Evolutionary conservation across 768 basidiomycete species (phyloP), one percentile per base, ranked within the genome.

Genomic region (Termitomyces sp.): DNA sequence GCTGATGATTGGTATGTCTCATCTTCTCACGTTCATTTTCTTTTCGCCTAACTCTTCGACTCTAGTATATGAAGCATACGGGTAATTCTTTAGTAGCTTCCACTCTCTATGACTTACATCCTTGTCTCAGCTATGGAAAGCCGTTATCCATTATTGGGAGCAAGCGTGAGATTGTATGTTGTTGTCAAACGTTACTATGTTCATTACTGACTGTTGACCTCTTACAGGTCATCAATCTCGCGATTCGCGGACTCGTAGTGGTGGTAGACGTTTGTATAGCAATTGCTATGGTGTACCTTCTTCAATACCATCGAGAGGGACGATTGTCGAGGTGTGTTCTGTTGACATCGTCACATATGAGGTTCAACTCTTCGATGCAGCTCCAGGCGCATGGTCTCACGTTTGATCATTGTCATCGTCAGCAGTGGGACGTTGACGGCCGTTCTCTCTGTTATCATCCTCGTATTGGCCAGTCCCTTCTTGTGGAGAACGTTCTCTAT

Each of bases 341-440:
- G n/a, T n/a, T n/a, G n/a, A n/a, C n/a, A n/a, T n/a, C n/a, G n/a
- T n/a, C n/a, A n/a, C n/a, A n/a, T n/a, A n/a, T n/a, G n/a, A n/a
- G n/a, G n/a, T n/a, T n/a, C n/a, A n/a, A n/a, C n/a, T n/a, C n/a
- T n/a, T n/a, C n/a, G n/a, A n/a, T n/a, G n/a, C n/a, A n/a, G n/a
- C n/a, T n/a, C n/a, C n/a, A n/a, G n/a, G 16, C 46, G 47, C 0
- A 50, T 50, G 48, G 16, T 49, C 13, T 50, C 35, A 3, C 56
- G 56, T 28, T 49, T 57, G 14, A 48, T 57, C 35, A 28, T 57
- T 28, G 36, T 57, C 10, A 32, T 18, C 30, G 48, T 50, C 14
- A 50, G 47, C 26, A 57, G 16, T 16, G 56, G 56, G 23, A 30
- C 56, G 20, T 40, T 57, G 5, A 57, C 56, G 9, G 56, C 56